Evolutionary conservation across 495 filamentous ascomycete species (phyloP), one percentile per base, ranked within the genome.

Genomic region (Penicillium salamii): DNA sequence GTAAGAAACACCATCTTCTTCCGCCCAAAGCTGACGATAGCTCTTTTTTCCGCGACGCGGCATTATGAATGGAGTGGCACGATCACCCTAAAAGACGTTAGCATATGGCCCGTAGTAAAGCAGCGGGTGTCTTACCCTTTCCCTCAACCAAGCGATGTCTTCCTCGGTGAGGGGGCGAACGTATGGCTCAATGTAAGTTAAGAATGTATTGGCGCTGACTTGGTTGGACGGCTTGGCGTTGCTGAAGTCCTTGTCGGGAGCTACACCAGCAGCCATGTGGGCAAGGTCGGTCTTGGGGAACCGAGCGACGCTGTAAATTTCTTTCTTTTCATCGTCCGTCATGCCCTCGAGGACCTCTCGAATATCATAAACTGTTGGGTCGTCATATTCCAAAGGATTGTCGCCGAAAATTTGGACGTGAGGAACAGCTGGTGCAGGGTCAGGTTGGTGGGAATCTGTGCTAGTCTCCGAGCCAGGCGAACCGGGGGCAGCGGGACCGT

Each of bases 331-430:
- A 5, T 91, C 88, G 52, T 91, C 84, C 3, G 79, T 79, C 83
- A 92, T 95, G 34, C 78, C 84, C 3, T 81, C 75, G 5, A 75
- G 78, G 7, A 90, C 72, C 1, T 86, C 77, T 12, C 86, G 85
- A 49, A 99, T 96, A 47, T 97, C 86, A 68, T 99, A 99, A 40
- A 97, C 78, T 31, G 91, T 97, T 0, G 91, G 90, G 60, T 99
- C 93, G 55, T 90, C 86, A 55, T 90, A 96, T 15, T 83, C 87
- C n/a, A 88, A 83, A 0, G 91, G 91, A 61, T 97, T 90, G 9
- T 93, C 85, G 32, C 91, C 92, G 58, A 99, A 96, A 2, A 88
- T 86, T 58, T 95, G 83, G 55, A 81, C 73, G 48, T 90, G 84
- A 21, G 89, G 81, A 19, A 89, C 74, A 21, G 88, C 79, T 17